Base-by-base conservation (phyloP, 345 rosid species). In the Bruguiera gymnorhiza region DNA sequence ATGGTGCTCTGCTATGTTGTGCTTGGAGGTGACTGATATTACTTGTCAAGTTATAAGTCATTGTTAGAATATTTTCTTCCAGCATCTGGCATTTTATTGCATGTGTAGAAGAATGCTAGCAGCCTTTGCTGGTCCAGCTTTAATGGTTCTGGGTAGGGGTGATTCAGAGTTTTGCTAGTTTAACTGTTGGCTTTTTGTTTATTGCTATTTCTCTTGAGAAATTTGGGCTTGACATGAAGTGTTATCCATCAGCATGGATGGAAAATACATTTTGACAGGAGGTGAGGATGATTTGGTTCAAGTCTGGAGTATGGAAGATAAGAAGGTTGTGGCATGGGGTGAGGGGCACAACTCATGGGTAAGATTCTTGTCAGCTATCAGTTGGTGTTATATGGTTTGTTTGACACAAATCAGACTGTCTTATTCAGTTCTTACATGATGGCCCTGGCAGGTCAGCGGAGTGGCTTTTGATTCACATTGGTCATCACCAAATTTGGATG, bases 281-380 rank as follows among this genome's bases (percentile, higher is more conserved):
- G 99, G 99, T 67, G 99, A 96, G 84, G 99, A 96, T 79, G 99
- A 96, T 79, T 78, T 96, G 75, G 98, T 96, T 82, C 98, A 92
- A 82, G 96, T 96, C 48, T 96, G 99, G 99, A 93, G 99, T 76
- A 89, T 92, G 96, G 99, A 92, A 70, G 99, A 93, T 74, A 85
- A 96, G 43, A 96, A 96, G 80, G 96, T 96, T 61, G 99, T 96
- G 69, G 99, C 98, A 3, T 93, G 98, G 98, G 99, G 99, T 39
- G 99, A 92, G 80, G 99, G 99, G 59, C 99, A 96, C 80, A 96
- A 90, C 72, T 96, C 99, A 8, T 96, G 99, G 99, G 99, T 96
- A 85, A 78, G 89, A 70, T 79, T 79, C 30, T 72, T 61, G 21
- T 57, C n/a, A 10, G 61, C 59, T 27, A 23, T n/a, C 69, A 4